Conservation (phyloP, 495 filamentous ascomycete species). For the Cercophora scortea region DNA sequence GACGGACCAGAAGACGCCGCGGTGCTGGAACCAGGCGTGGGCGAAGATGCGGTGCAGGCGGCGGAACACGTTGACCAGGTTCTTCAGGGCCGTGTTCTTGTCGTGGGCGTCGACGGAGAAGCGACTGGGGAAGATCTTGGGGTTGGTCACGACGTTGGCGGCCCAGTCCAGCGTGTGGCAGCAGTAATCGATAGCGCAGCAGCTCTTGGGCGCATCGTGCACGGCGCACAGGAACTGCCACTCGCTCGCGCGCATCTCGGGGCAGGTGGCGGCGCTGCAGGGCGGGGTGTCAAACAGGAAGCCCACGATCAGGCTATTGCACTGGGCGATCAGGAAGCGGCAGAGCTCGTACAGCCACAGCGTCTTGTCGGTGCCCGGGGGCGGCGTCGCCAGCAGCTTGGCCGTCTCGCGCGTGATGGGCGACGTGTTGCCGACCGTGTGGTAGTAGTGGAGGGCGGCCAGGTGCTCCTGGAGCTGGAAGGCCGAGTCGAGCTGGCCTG, state of each 20-base stretch:
- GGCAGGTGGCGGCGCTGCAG: slow-evolving; percentile 79
- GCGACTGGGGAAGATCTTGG: slow-evolving; percentile 86
- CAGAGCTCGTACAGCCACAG: slow-evolving; percentile 98
- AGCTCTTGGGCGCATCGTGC: slow-evolving; percentile 87
- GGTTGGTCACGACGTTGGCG: slow-evolving; percentile 77
- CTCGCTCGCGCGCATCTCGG: slow-evolving; percentile 96
- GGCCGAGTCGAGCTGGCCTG: slow-evolving; percentile 72
- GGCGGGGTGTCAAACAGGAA: slow-evolving; percentile 85
- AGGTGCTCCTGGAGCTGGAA: slow-evolving; percentile 99
- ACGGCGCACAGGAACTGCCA: slow-evolving; percentile 99
- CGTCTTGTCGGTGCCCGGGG: slow-evolving; percentile 68
- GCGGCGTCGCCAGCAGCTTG: slow-evolving; percentile 63
- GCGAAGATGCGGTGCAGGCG: slow-evolving; percentile 94
- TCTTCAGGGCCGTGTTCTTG: slow-evolving; percentile 61
- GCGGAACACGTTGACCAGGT: slow-evolving; percentile 88
- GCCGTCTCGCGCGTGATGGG: slow-evolving; percentile 72
- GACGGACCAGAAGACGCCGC: slow-evolving; percentile 92
- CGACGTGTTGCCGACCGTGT: slow-evolving; percentile 55
- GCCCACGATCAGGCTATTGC: slow-evolving; percentile 81
- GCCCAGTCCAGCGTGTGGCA: slow-evolving; percentile 98
- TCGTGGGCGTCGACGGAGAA: slow-evolving; percentile 60
- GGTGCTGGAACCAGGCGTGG: slow-evolving; percentile 97
- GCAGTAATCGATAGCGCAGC: slow-evolving; percentile 97
- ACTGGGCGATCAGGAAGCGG: slow-evolving; percentile 87
- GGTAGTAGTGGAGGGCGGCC: slow-evolving; percentile 76